A percentile compares a stretch with the other conserved stretches of the same genome.
These are phyloP conservation scores for Sporothrix luriei DNA, from an alignment of 2,329 filamentous ascomycete genomes.

Conservation along the genomic window DNA sequence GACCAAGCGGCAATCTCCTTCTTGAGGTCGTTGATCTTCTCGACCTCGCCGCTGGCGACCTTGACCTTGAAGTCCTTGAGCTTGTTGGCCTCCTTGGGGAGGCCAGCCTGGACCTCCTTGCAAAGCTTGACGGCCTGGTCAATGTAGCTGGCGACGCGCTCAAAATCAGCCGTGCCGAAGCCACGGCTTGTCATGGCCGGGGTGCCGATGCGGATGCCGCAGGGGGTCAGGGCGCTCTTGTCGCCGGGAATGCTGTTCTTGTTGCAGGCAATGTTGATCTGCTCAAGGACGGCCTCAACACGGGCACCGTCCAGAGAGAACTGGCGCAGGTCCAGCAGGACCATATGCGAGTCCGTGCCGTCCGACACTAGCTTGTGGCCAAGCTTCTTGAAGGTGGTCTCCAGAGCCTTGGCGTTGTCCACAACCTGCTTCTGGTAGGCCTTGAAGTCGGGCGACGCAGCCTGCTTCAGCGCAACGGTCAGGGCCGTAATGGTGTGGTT, in stretches of 20 bases:
- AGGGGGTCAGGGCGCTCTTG: conserved; percentile 93
- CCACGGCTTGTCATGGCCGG: conserved; percentile 97
- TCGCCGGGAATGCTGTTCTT: conserved; percentile 99
- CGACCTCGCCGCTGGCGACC: conserved; percentile 75
- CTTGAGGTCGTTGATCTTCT: conserved; percentile 80
- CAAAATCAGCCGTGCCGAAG: conserved; percentile 90
- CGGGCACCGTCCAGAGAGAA: conserved; percentile 87
- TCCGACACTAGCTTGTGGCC: conserved; percentile 94
- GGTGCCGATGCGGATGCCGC: conserved; percentile 92
- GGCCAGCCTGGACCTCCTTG: conserved; percentile 78
- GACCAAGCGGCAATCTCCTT: conserved; percentile 91
- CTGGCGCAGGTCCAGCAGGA: conserved; percentile 89
- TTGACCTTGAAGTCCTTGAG: conserved; percentile 99
- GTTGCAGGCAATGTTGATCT: conserved; percentile 99
- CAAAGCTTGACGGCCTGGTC: conserved; percentile 85
- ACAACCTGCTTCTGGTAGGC: conserved; percentile 91
- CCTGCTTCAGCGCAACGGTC: conserved; percentile 92
- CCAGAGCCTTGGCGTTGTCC: conserved; percentile 88
- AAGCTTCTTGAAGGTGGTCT: conserved; percentile 78
- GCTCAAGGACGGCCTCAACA: conserved; percentile 93
- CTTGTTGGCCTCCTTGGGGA: conserved; percentile 98
- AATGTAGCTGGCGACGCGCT: conserved; percentile 86
- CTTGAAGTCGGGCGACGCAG: conserved; percentile 85
- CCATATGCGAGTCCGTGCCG: conserved; percentile 97
- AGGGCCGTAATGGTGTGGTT: conserved; percentile 99